phyloP scores from a whole-genome alignment of 176 grass and related monocot genomes.

The Pontederia crassipes region DNA sequence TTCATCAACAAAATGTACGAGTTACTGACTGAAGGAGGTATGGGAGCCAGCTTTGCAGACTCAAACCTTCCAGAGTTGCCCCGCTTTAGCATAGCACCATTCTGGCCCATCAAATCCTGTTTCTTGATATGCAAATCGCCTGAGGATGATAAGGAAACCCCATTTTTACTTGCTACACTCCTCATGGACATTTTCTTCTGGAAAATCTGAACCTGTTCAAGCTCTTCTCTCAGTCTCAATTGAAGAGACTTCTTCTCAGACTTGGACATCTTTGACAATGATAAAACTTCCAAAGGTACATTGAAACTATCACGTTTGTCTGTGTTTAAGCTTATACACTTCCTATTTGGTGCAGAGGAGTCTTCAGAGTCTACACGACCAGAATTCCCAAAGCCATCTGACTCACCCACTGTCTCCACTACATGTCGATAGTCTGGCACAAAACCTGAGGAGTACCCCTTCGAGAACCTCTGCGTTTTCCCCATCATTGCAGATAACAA shows the following conservation, averaged over 20 bases:
- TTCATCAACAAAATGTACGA: constrained; percentile 36
- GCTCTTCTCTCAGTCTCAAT: constrained; percentile 45
- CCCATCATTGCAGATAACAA: constrained; percentile 55
- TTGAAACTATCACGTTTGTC: constrained; percentile 33
- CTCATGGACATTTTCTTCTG: constrained; percentile 38
- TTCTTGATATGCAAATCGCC: constrained; percentile 27
- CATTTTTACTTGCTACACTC: constrained; percentile 26
- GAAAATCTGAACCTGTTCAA: constrained; percentile 38
- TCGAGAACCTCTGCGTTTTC: constrained; percentile 83
- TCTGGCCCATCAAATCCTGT: constrained; percentile 13
- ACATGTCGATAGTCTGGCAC: constrained; percentile 66
- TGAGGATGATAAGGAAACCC: constrained; percentile 6
- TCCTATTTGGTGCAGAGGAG: constrained; percentile 59
- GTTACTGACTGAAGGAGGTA: constrained; percentile 32
- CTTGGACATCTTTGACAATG: constrained; percentile 39
- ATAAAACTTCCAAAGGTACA: constrained; percentile 37
- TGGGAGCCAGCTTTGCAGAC: constrained; percentile 19
- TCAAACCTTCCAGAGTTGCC: constrained; percentile 35
- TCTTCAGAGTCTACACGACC: constrained; percentile 53
- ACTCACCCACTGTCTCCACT: constrained; percentile 61
- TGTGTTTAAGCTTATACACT: constrained; percentile 36
- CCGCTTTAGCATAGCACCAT: constrained; percentile 30
- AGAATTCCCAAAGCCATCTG: constrained; percentile 42
- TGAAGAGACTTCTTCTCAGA: constrained; percentile 47
- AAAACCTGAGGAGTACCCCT: constrained; percentile 65